Conservation (phyloP, 2,329 filamentous ascomycete genomes). For the Berkeleyomyces rouxiae region DNA sequence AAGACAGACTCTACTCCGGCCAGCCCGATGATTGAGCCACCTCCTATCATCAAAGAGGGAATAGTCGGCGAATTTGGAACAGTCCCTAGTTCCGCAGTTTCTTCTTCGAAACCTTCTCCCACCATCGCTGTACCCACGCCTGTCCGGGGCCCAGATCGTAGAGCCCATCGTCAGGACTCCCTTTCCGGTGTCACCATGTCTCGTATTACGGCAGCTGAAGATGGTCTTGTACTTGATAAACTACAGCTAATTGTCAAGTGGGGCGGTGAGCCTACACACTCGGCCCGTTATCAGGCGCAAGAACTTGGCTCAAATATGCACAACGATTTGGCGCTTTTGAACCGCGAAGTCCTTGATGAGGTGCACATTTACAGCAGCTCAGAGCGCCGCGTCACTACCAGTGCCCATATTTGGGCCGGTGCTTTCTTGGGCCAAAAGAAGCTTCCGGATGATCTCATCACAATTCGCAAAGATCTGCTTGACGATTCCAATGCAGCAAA, state of each 20-base stretch:
- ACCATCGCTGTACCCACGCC: background rate
- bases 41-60: slow-evolving; percentile 14
- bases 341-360: slow-evolving; percentile 78
- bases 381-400: slow-evolving; percentile 83
- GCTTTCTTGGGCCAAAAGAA: slow-evolving; percentile 81
- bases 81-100: slow-evolving; percentile 15
- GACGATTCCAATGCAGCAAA: slow-evolving; percentile 98
- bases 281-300: slow-evolving; percentile 86
- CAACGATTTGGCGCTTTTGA: slow-evolving; percentile 84
- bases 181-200: slow-evolving; percentile 83
- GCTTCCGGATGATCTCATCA: slow-evolving; percentile 69
- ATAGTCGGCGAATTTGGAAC: slow-evolving; percentile 18
- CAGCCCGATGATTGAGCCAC: slow-evolving; percentile 21
- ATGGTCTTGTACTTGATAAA: slow-evolving; percentile 87
- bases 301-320: slow-evolving; percentile 92
- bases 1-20: slow-evolving; percentile 37
- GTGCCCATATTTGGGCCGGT: slow-evolving; percentile 87
- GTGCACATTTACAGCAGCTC: slow-evolving; percentile 93
- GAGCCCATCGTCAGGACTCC: slow-evolving; percentile 59
- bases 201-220: slow-evolving; percentile 81
- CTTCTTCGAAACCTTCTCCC: background rate
- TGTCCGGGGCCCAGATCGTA: slow-evolving; percentile 15
- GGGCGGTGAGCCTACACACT: slow-evolving; percentile 96
- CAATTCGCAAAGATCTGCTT: slow-evolving; percentile 79
- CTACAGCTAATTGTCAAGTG: slow-evolving; percentile 96